Base-by-base conservation (phyloP, 148 eudicot species). In the Tetragonia tetragonoides region DNA sequence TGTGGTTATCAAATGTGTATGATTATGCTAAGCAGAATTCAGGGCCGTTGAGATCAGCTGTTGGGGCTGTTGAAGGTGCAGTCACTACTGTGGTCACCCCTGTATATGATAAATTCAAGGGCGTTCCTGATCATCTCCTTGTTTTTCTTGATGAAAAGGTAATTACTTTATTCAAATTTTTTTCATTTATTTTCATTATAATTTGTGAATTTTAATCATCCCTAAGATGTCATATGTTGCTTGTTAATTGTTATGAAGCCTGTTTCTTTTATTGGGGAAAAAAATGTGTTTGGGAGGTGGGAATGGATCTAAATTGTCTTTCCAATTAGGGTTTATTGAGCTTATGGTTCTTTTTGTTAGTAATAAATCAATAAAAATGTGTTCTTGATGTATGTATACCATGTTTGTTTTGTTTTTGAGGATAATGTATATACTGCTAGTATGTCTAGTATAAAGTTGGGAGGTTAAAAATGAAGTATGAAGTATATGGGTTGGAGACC, bases 101-200 rank as follows among this genome's bases (percentile, higher is more conserved):
- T 76, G 83, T 84, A 42, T 84, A 38, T 74, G 65, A 71, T 64
- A 82, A 78, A 54, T 82, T 83, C 76, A 83, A 87, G 72, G 68
- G 49, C 28, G 63, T 83, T 12, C 89, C 89, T 61, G 75, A 59
- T 75, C 82, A 83, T 77, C 70, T 88, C 44, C 88, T 87, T 76
- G 82, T 37, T 76, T 85, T 86, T 62, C 81, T 87, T 53, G 89
- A 88, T 73, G 24, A 81, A 0, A 83, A 88, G 91, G 91, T 88
- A 76, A 49, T 3, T 14, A 42, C 3, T 18, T 63, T 6, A 4
- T 38, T 72, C 63, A 28, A 1, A 0, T 47, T 18, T 24, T 56
- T 39, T 64, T 20, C 38, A 47, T 41, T 28, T 1, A n/a, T 49
- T 77, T 74, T 51, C 10, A 7, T 46, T 2, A 66, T 41, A 7